phyloP scores from a whole-genome alignment of 805 yeast genomes.

The Suhomyces sp. region DNA sequence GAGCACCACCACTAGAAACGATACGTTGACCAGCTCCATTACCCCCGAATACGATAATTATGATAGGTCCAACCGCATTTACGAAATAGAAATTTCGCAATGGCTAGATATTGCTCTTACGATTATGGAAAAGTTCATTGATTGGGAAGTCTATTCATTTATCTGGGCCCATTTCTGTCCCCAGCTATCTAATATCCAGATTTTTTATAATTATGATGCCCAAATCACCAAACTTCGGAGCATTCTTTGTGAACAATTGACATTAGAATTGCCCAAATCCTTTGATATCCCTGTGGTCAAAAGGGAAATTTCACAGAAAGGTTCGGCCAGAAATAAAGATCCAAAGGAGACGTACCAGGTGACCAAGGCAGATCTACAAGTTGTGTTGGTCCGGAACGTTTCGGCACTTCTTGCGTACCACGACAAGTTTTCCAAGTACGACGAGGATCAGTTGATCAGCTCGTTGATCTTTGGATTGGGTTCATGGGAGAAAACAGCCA shows the following conservation, averaged over 20 bases:
- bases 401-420: slow-evolving; percentile 64
- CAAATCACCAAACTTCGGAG: slow-evolving; percentile 41
- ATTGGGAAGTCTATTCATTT: slow-evolving; percentile 72
- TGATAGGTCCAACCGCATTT: neutral
- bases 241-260: slow-evolving; percentile 58
- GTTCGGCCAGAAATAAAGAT: neutral
- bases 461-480: slow-evolving; percentile 59
- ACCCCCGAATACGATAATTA: neutral
- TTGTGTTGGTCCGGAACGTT: slow-evolving; percentile 58
- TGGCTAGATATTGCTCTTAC: slow-evolving; percentile 53
- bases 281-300: slow-evolving; percentile 15
- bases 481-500: slow-evolving; percentile 76
- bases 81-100: slow-evolving; percentile 21
- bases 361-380: slow-evolving; percentile 61
- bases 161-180: slow-evolving; percentile 67
- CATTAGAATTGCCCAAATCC: slow-evolving; percentile 43
- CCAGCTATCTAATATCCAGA: slow-evolving; percentile 56
- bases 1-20: neutral
- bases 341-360: slow-evolving; percentile 24
- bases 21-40: neutral
- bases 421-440: slow-evolving; percentile 48
- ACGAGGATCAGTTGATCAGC: slow-evolving; percentile 61
- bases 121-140: slow-evolving; percentile 50
- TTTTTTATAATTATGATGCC: slow-evolving; percentile 45
- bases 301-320: neutral